Conservation (phyloP, 192 early-diverging fungal genomes). For the Coemansia sp. region DNA sequence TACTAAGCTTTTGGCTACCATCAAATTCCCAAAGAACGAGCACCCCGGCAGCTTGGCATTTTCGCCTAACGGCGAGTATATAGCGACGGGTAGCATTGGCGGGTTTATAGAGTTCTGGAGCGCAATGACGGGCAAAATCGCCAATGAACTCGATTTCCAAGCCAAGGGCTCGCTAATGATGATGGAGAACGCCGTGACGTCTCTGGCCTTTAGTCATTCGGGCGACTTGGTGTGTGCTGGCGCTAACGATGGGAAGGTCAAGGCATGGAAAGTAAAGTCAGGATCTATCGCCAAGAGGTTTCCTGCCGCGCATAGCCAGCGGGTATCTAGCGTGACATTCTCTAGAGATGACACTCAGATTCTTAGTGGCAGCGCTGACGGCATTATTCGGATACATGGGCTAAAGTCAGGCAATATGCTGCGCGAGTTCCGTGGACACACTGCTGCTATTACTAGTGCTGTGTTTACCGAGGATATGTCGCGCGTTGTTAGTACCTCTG, state of each 20-base stretch:
- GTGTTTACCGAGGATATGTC: slow-evolving; percentile 71
- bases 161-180: slow-evolving; percentile 80
- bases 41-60: slow-evolving; percentile 77
- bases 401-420: slow-evolving; percentile 90
- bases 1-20: slow-evolving; percentile 68
- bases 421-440: slow-evolving; percentile 91
- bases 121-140: slow-evolving; percentile 85
- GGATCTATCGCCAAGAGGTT: slow-evolving; percentile 76
- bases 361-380: slow-evolving; percentile 79
- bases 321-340: slow-evolving; percentile 80
- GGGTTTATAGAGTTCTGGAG: slow-evolving; percentile 98
- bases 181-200: slow-evolving; percentile 85
- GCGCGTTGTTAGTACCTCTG: slow-evolving; percentile 75
- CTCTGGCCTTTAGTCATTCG: slow-evolving; percentile 71
- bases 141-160: slow-evolving; percentile 89
- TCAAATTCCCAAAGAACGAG: slow-evolving; percentile 93
- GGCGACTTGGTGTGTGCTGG: slow-evolving; percentile 84
- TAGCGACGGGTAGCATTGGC: slow-evolving; percentile 88
- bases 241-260: slow-evolving; percentile 80
- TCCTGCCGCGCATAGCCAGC: slow-evolving; percentile 80
- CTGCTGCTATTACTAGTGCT: slow-evolving; percentile 83
- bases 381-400: slow-evolving; percentile 80
- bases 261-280: slow-evolving; percentile 81
- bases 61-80: slow-evolving; percentile 78
- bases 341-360: slow-evolving; percentile 78